Percentiles rank a stretch among this genome's conserved stretches.
These are phyloP conservation scores for Venturia pyrina DNA, from an alignment of 2,329 filamentous ascomycete genomes.

Conservation along the genomic window DNA sequence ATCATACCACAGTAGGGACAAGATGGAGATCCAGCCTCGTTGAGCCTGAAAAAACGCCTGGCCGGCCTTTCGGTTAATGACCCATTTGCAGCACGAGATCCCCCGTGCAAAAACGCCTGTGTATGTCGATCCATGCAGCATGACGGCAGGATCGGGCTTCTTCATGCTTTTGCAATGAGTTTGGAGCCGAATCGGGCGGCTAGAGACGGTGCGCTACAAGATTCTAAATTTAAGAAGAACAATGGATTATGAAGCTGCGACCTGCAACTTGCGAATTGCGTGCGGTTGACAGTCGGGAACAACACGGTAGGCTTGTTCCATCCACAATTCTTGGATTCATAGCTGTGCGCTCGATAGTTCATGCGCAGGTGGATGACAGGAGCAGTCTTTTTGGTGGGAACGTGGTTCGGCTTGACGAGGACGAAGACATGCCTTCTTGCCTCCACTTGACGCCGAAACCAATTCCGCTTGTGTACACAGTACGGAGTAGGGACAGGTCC, in stretches of 20 bases:
- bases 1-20: no score
- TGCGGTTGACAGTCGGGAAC: not conserved
- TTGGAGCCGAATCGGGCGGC: not conserved
- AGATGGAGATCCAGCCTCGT: not conserved
- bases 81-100: not conserved
- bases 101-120: not conserved
- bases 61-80: not conserved
- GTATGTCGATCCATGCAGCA: not conserved
- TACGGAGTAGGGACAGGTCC: not conserved
- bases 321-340: not conserved
- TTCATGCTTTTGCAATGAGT: not conserved
- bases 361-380: no score
- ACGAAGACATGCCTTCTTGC: not conserved
- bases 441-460: not conserved
- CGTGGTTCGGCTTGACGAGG: no score
- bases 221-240: not conserved
- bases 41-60: not conserved
- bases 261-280: not conserved
- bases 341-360: no score
- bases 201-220: not conserved
- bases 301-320: not conserved
- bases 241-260: not conserved
- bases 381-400: not conserved
- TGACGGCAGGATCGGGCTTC: not conserved
- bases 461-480: not conserved